Percentiles rank a stretch among this genome's conserved stretches.
Conservation (phyloP, 1,284 basidiomycete genomes). For the Porphyrellus sp. region DNA sequence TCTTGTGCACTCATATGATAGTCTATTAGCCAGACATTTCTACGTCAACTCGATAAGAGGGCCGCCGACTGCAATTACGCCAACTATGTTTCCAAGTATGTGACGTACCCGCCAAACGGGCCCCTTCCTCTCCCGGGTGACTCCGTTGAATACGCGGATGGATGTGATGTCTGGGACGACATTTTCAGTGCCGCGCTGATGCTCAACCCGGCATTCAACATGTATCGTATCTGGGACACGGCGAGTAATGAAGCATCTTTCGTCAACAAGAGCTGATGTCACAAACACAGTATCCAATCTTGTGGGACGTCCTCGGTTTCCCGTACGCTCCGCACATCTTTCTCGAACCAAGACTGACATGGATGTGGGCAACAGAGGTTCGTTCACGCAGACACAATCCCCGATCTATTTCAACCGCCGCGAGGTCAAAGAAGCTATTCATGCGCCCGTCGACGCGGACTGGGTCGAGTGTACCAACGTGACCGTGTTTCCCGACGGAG, state of each 20-base stretch:
- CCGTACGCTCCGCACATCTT: constrained; percentile 44
- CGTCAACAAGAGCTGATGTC: neutral
- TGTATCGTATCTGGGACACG: constrained; percentile 73
- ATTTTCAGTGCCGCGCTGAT: constrained; percentile 58
- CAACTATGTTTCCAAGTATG: constrained; percentile 57
- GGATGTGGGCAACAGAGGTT: constrained; percentile 44
- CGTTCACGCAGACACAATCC: constrained; percentile 49
- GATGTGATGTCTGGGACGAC: constrained; percentile 65
- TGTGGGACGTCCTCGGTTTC: constrained; percentile 78
- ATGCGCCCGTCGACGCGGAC: constrained; percentile 58
- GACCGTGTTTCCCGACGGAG: constrained; percentile 60
- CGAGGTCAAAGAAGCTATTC: constrained; percentile 72
- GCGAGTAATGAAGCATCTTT: constrained; percentile 26
- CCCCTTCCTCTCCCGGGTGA: constrained; percentile 57
- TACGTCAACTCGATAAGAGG: constrained; percentile 52
- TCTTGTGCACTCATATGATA: neutral
- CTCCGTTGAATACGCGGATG: constrained; percentile 41
- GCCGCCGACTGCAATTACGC: constrained; percentile 60
- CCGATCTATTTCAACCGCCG: constrained; percentile 65
- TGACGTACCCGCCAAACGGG: constrained; percentile 62
- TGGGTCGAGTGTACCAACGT: constrained; percentile 65
- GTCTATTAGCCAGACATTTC: constrained; percentile 54
- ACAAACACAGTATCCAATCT: constrained; percentile 44
- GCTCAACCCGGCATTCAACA: constrained; percentile 73
- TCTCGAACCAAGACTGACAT: neutral